Percentiles rank a stretch among this genome's conserved stretches.
Evolutionary conservation across 805 yeast species (phyloP).

Genomic region (Candida caryicola): DNA sequence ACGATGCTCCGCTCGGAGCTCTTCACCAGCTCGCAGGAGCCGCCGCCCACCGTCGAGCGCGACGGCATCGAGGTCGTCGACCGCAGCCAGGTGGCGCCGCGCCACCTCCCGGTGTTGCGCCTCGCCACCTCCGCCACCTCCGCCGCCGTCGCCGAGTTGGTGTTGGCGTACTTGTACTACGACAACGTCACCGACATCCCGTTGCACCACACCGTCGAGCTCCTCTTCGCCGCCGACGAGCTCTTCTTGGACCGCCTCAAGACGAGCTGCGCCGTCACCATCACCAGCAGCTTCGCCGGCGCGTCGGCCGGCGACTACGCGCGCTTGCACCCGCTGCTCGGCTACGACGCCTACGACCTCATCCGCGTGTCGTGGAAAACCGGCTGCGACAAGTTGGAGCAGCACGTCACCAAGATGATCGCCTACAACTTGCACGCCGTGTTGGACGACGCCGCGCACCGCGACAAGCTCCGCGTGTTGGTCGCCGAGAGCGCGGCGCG

Average conservation of each 20-base stretch:
- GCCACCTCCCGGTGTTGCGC: slow-evolving; percentile 26
- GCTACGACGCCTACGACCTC: slow-evolving; percentile 51
- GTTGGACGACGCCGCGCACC: slow-evolving; percentile 29
- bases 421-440: slow-evolving; percentile 47
- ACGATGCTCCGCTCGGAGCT: slow-evolving; percentile 56
- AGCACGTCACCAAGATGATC: slow-evolving; percentile 55
- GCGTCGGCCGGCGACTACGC: slow-evolving; percentile 19
- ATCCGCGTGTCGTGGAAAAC: slow-evolving; percentile 68
- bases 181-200: slow-evolving; percentile 54
- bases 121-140: slow-evolving; percentile 20
- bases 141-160: slow-evolving; percentile 42
- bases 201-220: slow-evolving; percentile 49
- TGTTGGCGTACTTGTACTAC: slow-evolving; percentile 56
- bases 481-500: slow-evolving; percentile 50
- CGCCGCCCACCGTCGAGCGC: slow-evolving; percentile 13
- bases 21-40: slow-evolving; percentile 15
- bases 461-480: slow-evolving; percentile 16
- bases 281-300: slow-evolving; percentile 30
- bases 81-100: slow-evolving; percentile 7
- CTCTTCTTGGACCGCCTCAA: slow-evolving; percentile 61
- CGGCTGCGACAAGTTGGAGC: slow-evolving; percentile 61
- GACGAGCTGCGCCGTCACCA: slow-evolving; percentile 55
- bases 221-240: slow-evolving; percentile 57
- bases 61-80: slow-evolving; percentile 16
- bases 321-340: slow-evolving; percentile 17